A percentile compares a stretch with the other conserved stretches of the same genome.
Conservation (phyloP, 331 rosid species). For the Malus hybrid region DNA sequence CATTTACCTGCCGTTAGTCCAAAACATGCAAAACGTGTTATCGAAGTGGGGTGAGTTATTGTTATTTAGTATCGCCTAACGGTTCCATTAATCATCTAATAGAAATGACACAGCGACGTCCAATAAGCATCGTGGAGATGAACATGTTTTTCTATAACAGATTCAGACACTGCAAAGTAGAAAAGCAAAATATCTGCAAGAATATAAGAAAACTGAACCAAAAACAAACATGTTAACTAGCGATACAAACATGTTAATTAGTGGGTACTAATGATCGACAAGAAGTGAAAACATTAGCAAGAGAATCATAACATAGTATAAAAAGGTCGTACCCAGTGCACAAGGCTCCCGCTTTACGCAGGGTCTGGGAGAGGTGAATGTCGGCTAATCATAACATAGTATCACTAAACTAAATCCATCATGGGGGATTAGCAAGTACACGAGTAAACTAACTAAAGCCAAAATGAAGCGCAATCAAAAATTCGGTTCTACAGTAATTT, state of each 20-base stretch:
- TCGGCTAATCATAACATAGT: background rate
- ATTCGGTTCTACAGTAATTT: background rate
- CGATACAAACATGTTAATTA: too few species aligned
- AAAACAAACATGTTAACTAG: background rate
- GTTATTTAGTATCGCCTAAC: background rate
- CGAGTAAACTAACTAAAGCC: background rate
- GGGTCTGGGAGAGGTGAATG: too few species aligned
- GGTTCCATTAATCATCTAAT: background rate
- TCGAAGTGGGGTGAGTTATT: background rate
- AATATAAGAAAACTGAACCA: background rate
- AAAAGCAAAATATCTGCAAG: background rate
- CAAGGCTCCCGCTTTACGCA: too few species aligned
- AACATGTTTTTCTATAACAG: background rate
- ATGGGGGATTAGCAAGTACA: background rate
- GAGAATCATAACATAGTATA: background rate
- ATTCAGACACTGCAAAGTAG: background rate
- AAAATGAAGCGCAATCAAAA: background rate
- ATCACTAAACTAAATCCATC: background rate
- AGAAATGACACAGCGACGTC: background rate
- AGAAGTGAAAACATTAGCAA: background rate
- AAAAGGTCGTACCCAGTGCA: too few species aligned
- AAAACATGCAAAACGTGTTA: constrained; percentile 2
- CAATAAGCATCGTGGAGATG: background rate
- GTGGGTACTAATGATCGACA: background rate
- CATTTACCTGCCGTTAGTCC: constrained; percentile 33